A percentile compares a stretch with the other conserved stretches of the same genome.
phyloP scores from a whole-genome alignment of 208 protist species.

The Wallacemonas sp. region DNA sequence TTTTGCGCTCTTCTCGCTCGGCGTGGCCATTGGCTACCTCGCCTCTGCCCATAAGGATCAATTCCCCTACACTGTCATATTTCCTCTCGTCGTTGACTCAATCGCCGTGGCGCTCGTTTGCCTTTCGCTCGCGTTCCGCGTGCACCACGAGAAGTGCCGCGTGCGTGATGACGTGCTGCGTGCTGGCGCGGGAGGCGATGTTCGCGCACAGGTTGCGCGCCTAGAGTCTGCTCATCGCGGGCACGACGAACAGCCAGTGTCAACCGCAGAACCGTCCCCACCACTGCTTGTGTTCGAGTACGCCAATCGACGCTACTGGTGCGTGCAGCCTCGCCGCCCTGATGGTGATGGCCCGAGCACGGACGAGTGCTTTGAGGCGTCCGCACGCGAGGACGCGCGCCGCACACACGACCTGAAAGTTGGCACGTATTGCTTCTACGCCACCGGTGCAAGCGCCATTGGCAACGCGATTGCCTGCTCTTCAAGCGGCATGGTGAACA shows the following conservation, averaged over 20 bases:
- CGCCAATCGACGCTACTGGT: not conserved
- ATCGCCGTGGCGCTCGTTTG: not conserved
- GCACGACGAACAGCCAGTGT: not conserved
- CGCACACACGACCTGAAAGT: not conserved
- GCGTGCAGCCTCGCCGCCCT: not conserved
- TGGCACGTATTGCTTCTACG: not conserved
- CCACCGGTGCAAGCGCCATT: not conserved
- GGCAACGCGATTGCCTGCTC: not conserved
- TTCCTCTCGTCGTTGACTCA: not conserved
- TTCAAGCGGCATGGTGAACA: not conserved
- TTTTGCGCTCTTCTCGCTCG: not conserved
- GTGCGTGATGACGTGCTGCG: conserved; percentile 11
- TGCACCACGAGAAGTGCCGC: conserved; percentile 7
- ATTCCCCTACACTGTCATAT: too few relatives aligned
- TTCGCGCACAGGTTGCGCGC: conserved; percentile 1
- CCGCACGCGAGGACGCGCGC: not conserved
- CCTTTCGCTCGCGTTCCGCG: conserved; percentile 1
- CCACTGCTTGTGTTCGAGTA: not conserved
- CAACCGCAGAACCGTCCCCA: not conserved
- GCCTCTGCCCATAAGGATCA: too few relatives aligned
- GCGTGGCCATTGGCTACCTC: not conserved
- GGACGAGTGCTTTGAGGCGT: not conserved
- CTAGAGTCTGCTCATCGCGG: not conserved
- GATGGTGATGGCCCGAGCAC: not conserved
- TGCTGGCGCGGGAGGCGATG: conserved; percentile 2